Base-by-base conservation (phyloP, 257 asterid genomes). In the Solanum sitiens region DNA sequence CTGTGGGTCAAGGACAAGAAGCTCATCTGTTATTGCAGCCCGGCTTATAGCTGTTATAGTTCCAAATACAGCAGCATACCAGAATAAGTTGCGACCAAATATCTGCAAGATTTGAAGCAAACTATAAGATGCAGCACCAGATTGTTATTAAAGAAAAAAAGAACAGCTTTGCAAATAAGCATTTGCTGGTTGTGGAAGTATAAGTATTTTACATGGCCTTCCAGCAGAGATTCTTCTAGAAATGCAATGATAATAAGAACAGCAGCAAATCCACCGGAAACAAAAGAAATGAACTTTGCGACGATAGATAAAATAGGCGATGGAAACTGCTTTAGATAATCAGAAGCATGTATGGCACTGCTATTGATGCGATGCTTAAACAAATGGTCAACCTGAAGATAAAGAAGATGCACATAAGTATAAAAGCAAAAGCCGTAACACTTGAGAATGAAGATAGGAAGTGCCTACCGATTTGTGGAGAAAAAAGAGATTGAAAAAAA, bases 51-150 rank as follows among this genome's bases (percentile, higher is more conserved):
- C 99, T 88, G 99, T 97, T 91, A 97, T 93, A 84, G 99, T 92
- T 76, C 99, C 99, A 86, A 97, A 96, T 88, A 97, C 99, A 27
- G 99, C 99, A 82, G 99, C 97, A 88, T 95, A 97, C 99, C 99
- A 97, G 86, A 97, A 93, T 83, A 97, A 95, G 89, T 95, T 97
- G 87, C 98, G 98, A 84, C 99, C 99, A 87, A 94, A 94, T 90
- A 97, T 94, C 99, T 97, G 97, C 91, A 93, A 80, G 67, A 68
- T 90, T 85, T 44, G 87, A 84, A 88, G 71, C 72, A 91, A 73
- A 65, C 32, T 32, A 59, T 77, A 77, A 82, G 16, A 70, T 50
- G 44, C 23, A 87, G 85, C 50, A 87, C 37, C 77, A 32, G 45
- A 50, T 82, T 30, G 71, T 11, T 33, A 10, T 33, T 32, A 32